phyloP scores from a whole-genome alignment of 345 rosid species.

The Draba incana region DNA sequence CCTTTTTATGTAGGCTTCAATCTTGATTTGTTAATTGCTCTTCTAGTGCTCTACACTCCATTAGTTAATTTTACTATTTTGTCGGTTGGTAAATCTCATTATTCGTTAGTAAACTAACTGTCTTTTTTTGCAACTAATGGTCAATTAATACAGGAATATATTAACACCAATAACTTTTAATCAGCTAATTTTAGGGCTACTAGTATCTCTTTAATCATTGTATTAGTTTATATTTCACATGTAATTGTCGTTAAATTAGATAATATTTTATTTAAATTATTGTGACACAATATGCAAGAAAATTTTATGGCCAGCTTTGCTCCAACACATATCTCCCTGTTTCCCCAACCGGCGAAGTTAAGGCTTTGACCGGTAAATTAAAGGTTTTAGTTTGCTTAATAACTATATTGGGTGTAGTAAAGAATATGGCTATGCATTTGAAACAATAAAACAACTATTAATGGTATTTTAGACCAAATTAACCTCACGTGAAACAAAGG shows the following conservation, averaged over 20 bases:
- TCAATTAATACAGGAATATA: constrained; percentile 18
- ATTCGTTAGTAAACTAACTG: constrained; percentile 16
- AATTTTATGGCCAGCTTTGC: constrained; percentile 26
- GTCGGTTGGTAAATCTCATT: constrained; percentile 23
- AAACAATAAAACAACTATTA: no score
- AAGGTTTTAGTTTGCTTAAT: no score
- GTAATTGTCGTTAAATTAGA: constrained; percentile 26
- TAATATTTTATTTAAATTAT: constrained; percentile 7
- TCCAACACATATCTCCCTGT: constrained; percentile 28
- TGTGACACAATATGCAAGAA: constrained; percentile 22
- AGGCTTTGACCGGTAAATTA: no score
- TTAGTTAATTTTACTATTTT: constrained; percentile 21
- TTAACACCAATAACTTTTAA: background rate
- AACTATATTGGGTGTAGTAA: no score
- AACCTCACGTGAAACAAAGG: no score
- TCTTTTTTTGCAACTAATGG: constrained; percentile 20
- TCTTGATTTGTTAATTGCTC: background rate
- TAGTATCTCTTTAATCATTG: constrained; percentile 15
- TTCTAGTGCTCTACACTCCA: constrained; percentile 20
- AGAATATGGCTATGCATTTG: no score
- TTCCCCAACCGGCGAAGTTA: background rate
- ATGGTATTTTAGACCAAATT: no score
- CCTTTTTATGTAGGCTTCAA: background rate
- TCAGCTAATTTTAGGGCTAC: constrained; percentile 33
- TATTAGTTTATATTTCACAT: constrained; percentile 27